phyloP scores from a whole-genome alignment of 805 yeast genomes.

The Kregervanrija fluxuum region DNA sequence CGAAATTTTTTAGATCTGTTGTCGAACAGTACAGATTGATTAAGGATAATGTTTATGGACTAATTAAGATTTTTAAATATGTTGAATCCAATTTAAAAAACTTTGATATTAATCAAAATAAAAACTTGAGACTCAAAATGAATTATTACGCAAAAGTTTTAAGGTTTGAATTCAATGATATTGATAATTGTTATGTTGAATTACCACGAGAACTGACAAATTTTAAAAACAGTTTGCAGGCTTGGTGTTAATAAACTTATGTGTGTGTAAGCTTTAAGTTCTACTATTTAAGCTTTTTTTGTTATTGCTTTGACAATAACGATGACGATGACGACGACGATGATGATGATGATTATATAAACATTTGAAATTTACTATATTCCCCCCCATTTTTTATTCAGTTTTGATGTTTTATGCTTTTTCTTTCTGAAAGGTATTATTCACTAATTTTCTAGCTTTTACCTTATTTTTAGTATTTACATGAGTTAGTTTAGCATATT shows the following conservation, averaged over 20 bases:
- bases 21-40: constrained; percentile 29
- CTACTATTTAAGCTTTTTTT: too few relatives aligned
- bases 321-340: too few relatives aligned
- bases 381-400: not conserved
- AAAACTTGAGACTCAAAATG: constrained; percentile 17
- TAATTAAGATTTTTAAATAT: constrained; percentile 22
- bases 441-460: too few relatives aligned
- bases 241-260: not conserved
- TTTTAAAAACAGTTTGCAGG: constrained; percentile 17
- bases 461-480: too few relatives aligned
- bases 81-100: constrained; percentile 2
- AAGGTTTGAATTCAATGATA: constrained; percentile 28
- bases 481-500: too few relatives aligned
- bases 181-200: constrained; percentile 27
- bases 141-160: constrained; percentile 25
- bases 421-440: not conserved
- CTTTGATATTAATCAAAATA: not conserved
- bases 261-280: too few relatives aligned
- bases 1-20: constrained; percentile 22
- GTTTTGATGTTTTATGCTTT: not conserved
- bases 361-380: not conserved
- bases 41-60: constrained; percentile 29
- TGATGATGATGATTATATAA: too few relatives aligned
- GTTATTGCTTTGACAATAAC: too few relatives aligned
- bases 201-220: constrained; percentile 24